Conservation (phyloP, 176 grass and related monocot genomes). For the Eleusine indica region DNA sequence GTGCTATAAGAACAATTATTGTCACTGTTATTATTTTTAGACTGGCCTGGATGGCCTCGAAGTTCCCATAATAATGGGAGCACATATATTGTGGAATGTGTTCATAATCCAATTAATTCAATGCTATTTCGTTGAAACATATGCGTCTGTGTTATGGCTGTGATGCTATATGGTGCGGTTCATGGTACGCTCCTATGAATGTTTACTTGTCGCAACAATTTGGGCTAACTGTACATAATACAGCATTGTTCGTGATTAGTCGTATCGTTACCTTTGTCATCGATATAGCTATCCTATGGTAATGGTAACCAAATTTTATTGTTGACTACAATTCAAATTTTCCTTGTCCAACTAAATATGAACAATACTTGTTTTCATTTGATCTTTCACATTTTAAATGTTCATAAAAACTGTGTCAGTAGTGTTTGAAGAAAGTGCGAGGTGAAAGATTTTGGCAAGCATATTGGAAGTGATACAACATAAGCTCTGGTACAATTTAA, state of each 20-base stretch:
- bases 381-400: neutral
- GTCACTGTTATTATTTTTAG: slow-evolving; percentile 28
- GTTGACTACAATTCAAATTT: neutral
- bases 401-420: neutral
- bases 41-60: slow-evolving; percentile 11
- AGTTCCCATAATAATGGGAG: slow-evolving; percentile 10
- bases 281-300: neutral
- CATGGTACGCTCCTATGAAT: neutral
- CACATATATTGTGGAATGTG: slow-evolving; percentile 27
- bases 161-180: neutral
- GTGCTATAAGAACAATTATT: slow-evolving; percentile 38
- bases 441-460: neutral
- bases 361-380: neutral
- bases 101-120: slow-evolving; percentile 6
- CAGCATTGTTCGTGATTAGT: neutral
- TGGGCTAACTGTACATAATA: neutral
- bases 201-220: neutral
- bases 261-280: neutral
- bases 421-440: neutral
- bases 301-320: neutral
- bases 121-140: neutral
- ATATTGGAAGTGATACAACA: neutral
- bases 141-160: neutral
- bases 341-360: neutral
- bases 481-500: neutral